These are phyloP conservation scores for Macrophomina phaseolina DNA, from an alignment of 2,329 filamentous ascomycete genomes.

Conservation along the genomic window DNA sequence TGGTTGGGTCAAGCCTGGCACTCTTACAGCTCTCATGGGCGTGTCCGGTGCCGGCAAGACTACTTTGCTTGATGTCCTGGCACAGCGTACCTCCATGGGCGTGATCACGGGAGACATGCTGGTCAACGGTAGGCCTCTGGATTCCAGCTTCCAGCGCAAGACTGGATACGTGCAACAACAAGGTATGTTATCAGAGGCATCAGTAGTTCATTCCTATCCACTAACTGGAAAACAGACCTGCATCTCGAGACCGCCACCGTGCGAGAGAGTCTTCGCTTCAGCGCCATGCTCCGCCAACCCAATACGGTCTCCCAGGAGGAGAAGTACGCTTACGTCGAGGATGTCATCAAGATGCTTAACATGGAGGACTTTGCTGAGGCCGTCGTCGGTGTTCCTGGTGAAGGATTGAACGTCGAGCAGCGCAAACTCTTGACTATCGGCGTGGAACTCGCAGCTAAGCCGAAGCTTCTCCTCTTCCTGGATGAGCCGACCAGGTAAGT, in stretches of 20 bases:
- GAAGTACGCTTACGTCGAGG: slow-evolving; percentile 67
- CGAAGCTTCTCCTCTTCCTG: slow-evolving; percentile 66
- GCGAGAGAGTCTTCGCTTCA: slow-evolving; percentile 44
- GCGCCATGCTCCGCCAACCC: slow-evolving; percentile 55
- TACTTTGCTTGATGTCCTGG: slow-evolving; percentile 44
- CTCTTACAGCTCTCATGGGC: slow-evolving; percentile 54
- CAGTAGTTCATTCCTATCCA: slow-evolving; percentile 39
- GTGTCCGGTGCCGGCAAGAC: slow-evolving; percentile 48
- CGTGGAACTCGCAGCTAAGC: slow-evolving; percentile 73
- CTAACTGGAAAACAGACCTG: slow-evolving; percentile 31
- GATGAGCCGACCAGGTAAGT: slow-evolving; percentile 55
- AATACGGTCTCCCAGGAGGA: slow-evolving; percentile 59
- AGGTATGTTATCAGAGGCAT: slow-evolving; percentile 38
- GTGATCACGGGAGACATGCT: slow-evolving; percentile 87
- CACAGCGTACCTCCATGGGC: slow-evolving; percentile 65
- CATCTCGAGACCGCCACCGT: slow-evolving; percentile 47
- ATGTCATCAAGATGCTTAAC: slow-evolving; percentile 69
- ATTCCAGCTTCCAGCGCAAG: slow-evolving; percentile 86
- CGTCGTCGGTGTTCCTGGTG: slow-evolving; percentile 67
- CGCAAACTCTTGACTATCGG: slow-evolving; percentile 74
- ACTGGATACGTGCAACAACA: slow-evolving; percentile 93
- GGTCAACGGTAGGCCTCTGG: slow-evolving; percentile 74
- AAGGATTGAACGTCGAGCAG: slow-evolving; percentile 70
- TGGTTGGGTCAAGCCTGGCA: slow-evolving; percentile 62
- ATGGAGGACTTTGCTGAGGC: slow-evolving; percentile 72